Conservation (phyloP, 768 basidiomycete genomes). For the Boletus barrowsii region DNA sequence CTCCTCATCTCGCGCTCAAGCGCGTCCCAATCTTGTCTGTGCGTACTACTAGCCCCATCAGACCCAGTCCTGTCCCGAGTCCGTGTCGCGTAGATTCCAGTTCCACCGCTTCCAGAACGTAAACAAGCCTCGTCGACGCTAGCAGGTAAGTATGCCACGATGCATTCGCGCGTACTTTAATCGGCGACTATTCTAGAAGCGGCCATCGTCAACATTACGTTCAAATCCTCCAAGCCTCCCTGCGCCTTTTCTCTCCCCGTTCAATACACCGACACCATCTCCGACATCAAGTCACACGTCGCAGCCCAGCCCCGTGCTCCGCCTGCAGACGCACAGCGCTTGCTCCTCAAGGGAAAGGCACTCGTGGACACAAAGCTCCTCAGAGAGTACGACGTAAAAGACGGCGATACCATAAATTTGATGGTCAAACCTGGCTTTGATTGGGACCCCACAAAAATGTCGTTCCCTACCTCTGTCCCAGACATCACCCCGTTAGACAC, state of each 20-base stretch:
- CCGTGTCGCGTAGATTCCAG: conserved; percentile 43
- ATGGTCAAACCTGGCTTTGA: conserved; percentile 77
- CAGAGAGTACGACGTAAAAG: conserved; percentile 83
- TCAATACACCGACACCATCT: conserved; percentile 79
- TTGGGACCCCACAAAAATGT: conserved; percentile 53
- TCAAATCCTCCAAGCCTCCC: conserved; percentile 92
- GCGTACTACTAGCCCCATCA: conserved; percentile 18
- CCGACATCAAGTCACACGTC: conserved; percentile 74
- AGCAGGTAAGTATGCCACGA: conserved; percentile 26
- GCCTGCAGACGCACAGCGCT: conserved; percentile 74
- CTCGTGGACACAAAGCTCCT: conserved; percentile 85
- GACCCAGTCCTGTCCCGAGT: conserved; percentile 2
- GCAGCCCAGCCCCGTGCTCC: conserved; percentile 67
- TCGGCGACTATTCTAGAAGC: conserved; percentile 9
- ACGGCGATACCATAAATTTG: conserved; percentile 80
- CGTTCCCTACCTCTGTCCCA: conserved; percentile 21
- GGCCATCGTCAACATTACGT: conserved; percentile 55
- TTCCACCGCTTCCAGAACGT: conserved; percentile 59
- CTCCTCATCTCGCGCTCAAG: conserved; percentile 60
- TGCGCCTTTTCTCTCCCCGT: conserved; percentile 69
- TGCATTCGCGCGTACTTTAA: conserved; percentile 7
- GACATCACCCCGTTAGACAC: conserved; percentile 19
- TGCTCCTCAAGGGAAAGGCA: conserved; percentile 93
- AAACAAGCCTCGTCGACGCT: conserved; percentile 35
- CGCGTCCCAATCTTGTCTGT: conserved; percentile 71